phyloP scores from a whole-genome alignment of 768 basidiomycete genomes.

The Suillus tomentosus region DNA sequence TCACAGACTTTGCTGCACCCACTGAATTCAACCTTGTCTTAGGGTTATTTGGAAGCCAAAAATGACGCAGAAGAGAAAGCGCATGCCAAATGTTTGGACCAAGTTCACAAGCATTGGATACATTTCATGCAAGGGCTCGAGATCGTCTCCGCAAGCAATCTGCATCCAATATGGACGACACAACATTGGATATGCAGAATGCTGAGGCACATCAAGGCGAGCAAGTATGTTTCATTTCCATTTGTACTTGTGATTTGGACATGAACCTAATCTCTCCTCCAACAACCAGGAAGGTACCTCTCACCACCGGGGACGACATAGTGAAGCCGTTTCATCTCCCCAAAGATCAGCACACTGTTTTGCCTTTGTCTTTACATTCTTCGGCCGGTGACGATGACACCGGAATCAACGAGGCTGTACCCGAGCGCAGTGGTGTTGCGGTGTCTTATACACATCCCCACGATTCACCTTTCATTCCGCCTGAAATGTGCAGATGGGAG shows the following conservation, averaged over 20 bases:
- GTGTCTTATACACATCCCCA: constrained; percentile 12
- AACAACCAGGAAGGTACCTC: constrained; percentile 59
- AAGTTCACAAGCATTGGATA: constrained; percentile 85
- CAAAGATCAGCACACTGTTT: constrained; percentile 43
- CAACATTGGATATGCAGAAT: constrained; percentile 17
- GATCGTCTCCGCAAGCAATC: constrained; percentile 84
- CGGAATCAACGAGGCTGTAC: constrained; percentile 26
- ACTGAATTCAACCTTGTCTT: constrained; percentile 13
- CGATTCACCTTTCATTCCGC: constrained; percentile 12
- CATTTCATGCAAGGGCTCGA: constrained; percentile 86
- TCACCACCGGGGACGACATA: constrained; percentile 64
- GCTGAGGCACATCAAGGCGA: constrained; percentile 26
- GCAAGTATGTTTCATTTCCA: constrained; percentile 20
- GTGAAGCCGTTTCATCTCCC: constrained; percentile 75
- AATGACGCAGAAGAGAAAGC: constrained; percentile 78
- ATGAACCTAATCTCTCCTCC: neutral
- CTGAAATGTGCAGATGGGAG: constrained; percentile 24
- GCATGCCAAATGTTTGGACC: constrained; percentile 71
- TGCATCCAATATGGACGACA: constrained; percentile 28
- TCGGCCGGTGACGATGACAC: constrained; percentile 35
- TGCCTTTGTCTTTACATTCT: constrained; percentile 15
- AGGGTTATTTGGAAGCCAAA: constrained; percentile 89
- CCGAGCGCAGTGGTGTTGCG: constrained; percentile 10
- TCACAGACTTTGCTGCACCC: neutral
- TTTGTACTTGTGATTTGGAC: neutral